These are phyloP conservation scores for Pseudogymnoascus sp. DNA, from an alignment of 2,329 filamentous ascomycete species.

Conservation along the genomic window DNA sequence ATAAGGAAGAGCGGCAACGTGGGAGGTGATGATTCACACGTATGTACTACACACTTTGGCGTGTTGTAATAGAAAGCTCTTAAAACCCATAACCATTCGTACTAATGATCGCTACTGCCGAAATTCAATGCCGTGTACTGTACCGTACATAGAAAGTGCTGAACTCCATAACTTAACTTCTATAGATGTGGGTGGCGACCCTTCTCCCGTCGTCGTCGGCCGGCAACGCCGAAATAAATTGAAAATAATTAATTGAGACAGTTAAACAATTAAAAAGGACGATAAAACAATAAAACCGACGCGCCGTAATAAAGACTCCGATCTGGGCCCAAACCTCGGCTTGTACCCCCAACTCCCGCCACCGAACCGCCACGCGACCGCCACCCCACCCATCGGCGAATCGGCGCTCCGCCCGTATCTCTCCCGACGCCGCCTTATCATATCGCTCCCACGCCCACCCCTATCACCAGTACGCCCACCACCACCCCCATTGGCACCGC, in stretches of 20 bases:
- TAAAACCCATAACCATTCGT: neutral
- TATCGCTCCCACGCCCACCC: neutral
- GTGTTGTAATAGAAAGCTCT: neutral
- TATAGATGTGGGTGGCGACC: neutral
- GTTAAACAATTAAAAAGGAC: neutral
- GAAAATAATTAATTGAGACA: neutral
- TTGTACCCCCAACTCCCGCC: neutral
- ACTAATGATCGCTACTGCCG: neutral
- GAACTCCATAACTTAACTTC: neutral
- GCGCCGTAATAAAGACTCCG: neutral
- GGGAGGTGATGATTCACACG: neutral
- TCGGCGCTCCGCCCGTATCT: slow-evolving; percentile 4
- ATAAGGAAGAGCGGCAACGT: neutral
- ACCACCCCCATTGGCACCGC: neutral
- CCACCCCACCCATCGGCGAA: neutral
- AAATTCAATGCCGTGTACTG: neutral
- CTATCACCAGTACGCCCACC: neutral
- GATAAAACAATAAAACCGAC: neutral
- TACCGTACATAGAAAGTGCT: neutral
- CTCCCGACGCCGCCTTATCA: neutral
- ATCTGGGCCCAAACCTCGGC: neutral
- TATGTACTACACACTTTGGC: neutral
- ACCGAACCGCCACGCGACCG: slow-evolving; percentile 1
- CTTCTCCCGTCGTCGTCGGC: neutral
- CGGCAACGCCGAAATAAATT: neutral